These are phyloP conservation scores for Paramicrosporidium saccamoebae DNA, from an alignment of 371 early-diverging fungal genomes.

Conservation along the genomic window DNA sequence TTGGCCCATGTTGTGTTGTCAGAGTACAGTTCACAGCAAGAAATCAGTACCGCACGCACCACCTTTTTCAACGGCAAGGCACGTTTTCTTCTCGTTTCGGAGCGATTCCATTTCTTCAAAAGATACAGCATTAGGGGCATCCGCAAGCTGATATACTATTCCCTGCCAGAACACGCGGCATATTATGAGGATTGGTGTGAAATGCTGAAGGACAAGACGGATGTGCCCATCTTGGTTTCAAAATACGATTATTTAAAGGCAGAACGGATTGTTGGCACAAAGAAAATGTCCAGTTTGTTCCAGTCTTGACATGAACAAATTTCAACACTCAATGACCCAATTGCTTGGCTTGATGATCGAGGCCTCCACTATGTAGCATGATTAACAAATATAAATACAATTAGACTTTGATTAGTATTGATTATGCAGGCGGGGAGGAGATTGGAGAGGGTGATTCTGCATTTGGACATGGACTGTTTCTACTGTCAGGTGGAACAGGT, in stretches of 20 bases:
- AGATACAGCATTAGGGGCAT: slow-evolving; percentile 49
- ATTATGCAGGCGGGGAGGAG: no score
- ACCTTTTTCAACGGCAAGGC: slow-evolving; percentile 42
- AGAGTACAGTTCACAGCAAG: slow-evolving; percentile 19
- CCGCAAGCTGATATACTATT: slow-evolving; percentile 56
- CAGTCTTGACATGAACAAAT: no score
- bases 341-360: no score
- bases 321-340: no score
- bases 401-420: no score
- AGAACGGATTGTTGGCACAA: slow-evolving; percentile 60
- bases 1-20: slow-evolving; percentile 36
- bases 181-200: no score
- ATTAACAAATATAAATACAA: no score
- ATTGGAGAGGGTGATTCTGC: no score
- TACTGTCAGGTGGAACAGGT: slow-evolving; percentile 16
- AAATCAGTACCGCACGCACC: slow-evolving; percentile 34
- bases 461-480: background rate
- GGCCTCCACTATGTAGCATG: no score
- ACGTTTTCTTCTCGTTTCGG: slow-evolving; percentile 44
- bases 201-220: no score
- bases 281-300: no score
- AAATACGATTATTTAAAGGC: slow-evolving; percentile 46
- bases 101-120: slow-evolving; percentile 75
- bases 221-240: slow-evolving; percentile 30
- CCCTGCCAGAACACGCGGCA: slow-evolving; percentile 42